phyloP scores from a whole-genome alignment of 2,329 filamentous ascomycete genomes.

The Fusarium illudens region DNA sequence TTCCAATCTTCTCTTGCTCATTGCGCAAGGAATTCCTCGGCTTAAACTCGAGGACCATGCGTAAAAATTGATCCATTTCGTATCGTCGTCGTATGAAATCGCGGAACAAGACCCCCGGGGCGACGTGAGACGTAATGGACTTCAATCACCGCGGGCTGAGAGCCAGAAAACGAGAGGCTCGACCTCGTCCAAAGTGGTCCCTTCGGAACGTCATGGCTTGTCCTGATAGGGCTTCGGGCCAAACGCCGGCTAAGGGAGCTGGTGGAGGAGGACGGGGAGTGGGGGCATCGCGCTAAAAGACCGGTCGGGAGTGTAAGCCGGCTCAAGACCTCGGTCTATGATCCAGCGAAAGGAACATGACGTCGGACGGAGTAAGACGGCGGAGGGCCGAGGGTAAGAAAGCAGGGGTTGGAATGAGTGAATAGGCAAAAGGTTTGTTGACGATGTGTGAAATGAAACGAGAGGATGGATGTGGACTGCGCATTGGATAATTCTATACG shows the following conservation, averaged over 20 bases:
- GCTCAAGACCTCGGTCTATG: conserved; percentile 39
- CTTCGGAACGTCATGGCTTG: conserved; percentile 9
- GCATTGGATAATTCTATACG: conserved; percentile 11
- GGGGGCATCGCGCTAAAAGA: conserved; percentile 10
- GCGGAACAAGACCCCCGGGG: conserved; percentile 33
- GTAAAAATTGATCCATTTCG: conserved; percentile 9
- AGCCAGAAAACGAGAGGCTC: background rate
- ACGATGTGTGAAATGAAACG: background rate
- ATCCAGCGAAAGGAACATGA: conserved; percentile 28
- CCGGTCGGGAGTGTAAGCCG: conserved; percentile 26
- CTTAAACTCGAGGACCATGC: conserved; percentile 5
- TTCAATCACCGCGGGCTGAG: conserved; percentile 38
- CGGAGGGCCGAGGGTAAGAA: conserved; percentile 5
- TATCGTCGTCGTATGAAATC: conserved; percentile 22
- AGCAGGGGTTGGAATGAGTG: background rate
- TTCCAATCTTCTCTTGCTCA: conserved; percentile 7
- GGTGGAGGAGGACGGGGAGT: conserved; percentile 1
- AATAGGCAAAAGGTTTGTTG: background rate
- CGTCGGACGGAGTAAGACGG: conserved; percentile 15
- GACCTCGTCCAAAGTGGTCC: conserved; percentile 5
- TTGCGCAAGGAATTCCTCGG: conserved; percentile 25
- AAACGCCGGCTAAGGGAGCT: conserved; percentile 31
- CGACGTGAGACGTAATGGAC: conserved; percentile 33
- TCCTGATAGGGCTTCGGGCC: conserved; percentile 29
- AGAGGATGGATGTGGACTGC: conserved; percentile 13